These are phyloP conservation scores for Aspergillus sp. DNA, from an alignment of 2,329 filamentous ascomycete species.

Conservation along the genomic window DNA sequence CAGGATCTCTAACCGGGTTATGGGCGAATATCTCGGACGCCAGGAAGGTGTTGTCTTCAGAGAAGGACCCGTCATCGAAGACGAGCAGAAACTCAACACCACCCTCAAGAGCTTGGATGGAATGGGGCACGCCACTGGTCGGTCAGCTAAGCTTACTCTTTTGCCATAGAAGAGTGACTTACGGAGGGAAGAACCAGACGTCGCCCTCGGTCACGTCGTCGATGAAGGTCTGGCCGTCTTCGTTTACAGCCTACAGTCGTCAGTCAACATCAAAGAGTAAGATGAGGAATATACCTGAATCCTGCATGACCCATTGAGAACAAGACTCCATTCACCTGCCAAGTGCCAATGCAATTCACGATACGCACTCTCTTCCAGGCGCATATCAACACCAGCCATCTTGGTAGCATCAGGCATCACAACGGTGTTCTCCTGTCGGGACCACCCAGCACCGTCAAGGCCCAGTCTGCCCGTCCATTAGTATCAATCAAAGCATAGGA, in stretches of 20 bases:
- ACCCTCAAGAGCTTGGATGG: conserved; percentile 69
- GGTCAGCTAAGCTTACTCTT: not conserved
- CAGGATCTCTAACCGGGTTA: conserved; percentile 26
- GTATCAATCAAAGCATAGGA: not conserved
- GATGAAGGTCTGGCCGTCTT: conserved; percentile 72
- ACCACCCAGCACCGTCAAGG: conserved; percentile 51
- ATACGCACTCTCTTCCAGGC: conserved; percentile 57
- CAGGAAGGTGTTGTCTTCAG: conserved; percentile 73
- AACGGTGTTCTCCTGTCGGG: conserved; percentile 53
- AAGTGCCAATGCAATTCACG: conserved; percentile 61
- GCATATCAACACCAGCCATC: conserved; percentile 62
- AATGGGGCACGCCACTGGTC: conserved; percentile 66
- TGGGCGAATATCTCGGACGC: conserved; percentile 61
- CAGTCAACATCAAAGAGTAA: not conserved
- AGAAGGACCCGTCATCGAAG: conserved; percentile 61
- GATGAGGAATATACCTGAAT: conserved; percentile 28
- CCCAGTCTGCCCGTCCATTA: conserved; percentile 35
- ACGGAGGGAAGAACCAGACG: conserved; percentile 76
- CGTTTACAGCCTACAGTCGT: conserved; percentile 30
- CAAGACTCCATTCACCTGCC: conserved; percentile 39
- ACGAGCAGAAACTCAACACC: conserved; percentile 66
- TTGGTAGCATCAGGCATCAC: conserved; percentile 51
- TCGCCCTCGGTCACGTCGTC: conserved; percentile 76
- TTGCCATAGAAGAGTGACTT: not conserved
- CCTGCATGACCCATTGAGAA: conserved; percentile 40